A percentile compares a stretch with the other conserved stretches of the same genome.
These are phyloP conservation scores for Russula lepida DNA, from an alignment of 768 basidiomycete genomes.

Conservation along the genomic window DNA sequence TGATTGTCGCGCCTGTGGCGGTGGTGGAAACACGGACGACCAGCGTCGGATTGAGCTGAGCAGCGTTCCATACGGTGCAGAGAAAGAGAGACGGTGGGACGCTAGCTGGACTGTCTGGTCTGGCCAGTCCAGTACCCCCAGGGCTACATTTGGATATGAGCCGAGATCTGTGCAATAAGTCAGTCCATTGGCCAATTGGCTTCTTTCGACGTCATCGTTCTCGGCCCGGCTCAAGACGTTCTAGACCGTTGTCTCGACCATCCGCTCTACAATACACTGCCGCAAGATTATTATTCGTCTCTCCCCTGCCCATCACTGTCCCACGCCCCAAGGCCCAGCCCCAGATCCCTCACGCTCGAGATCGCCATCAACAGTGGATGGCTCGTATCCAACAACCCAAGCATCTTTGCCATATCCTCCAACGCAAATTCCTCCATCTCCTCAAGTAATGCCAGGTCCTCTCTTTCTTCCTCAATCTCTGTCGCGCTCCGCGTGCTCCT, in stretches of 20 bases:
- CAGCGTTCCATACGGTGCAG: not conserved
- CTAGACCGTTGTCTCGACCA: not conserved
- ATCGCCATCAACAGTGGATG: constrained; percentile 65
- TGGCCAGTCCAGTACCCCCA: no score
- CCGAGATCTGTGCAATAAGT: not conserved
- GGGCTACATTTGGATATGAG: not conserved
- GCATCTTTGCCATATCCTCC: constrained; percentile 68
- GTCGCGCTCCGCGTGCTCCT: constrained; percentile 35
- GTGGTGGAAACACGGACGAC: constrained; percentile 3
- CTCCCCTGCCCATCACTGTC: constrained; percentile 22
- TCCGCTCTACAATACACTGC: not conserved
- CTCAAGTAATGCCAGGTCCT: constrained; percentile 64
- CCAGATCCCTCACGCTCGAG: constrained; percentile 63
- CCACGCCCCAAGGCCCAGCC: constrained; percentile 34
- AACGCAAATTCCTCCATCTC: constrained; percentile 79
- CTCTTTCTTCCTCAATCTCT: constrained; percentile 44
- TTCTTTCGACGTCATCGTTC: not conserved
- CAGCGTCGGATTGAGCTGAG: not conserved
- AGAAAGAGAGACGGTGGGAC: not conserved
- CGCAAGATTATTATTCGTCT: not conserved
- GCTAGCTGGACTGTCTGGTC: not conserved
- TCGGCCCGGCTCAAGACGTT: not conserved
- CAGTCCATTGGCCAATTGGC: not conserved
- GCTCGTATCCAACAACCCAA: constrained; percentile 44
- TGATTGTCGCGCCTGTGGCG: constrained; percentile 5